Evolutionary conservation across 805 yeast genomes (phyloP), one percentile per base, ranked within the genome.

Genomic region (Candida argentea): DNA sequence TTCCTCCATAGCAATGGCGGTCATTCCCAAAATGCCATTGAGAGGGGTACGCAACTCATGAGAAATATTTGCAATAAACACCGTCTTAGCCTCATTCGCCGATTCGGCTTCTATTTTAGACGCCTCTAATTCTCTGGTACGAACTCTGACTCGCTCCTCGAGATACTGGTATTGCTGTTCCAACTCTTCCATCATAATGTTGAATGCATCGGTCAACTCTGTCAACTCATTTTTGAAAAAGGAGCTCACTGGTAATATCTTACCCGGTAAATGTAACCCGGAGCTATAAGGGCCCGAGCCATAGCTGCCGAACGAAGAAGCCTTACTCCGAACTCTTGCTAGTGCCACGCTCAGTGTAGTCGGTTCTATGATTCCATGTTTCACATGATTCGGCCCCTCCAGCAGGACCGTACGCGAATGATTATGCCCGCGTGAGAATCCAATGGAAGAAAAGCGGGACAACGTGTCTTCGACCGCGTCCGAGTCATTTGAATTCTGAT

Each of bases 41-140:
- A 91, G 61, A 2, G 98, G 98, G 0, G 97, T 91, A 42, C 97
- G 71, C 46, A 91, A 64, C 57, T 91, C 98, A 51, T 85, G 95
- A 0, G 95, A 83, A 11, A 85, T 86, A 40, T 87, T 83, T 2
- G 95, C 95, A 43, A 85, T 78, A 48, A 85, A 85, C 5, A 84
- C 86, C 0, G 97, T 87, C 47, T 91, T 91, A 3, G 97, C 95
- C 42, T 91, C 96, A 51, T 89, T 89, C 1, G 98, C 98, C 16
- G 80, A 74, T 55, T 89, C 96, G 0, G 95, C 96, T 47, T 79
- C 82, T 16, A 80, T 69, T 42, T 84, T 82, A 6, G 95, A 91
- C 2, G 77, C 78, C 50, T 87, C 95, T 25, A 89, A 64, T 50
- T 89, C 95, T 43, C 72, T 76, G 0, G 97, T 89, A 46, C 97